These are phyloP conservation scores for Echeveria elegans DNA, from an alignment of 164 flowering plant genomes.

Conservation along the genomic window DNA sequence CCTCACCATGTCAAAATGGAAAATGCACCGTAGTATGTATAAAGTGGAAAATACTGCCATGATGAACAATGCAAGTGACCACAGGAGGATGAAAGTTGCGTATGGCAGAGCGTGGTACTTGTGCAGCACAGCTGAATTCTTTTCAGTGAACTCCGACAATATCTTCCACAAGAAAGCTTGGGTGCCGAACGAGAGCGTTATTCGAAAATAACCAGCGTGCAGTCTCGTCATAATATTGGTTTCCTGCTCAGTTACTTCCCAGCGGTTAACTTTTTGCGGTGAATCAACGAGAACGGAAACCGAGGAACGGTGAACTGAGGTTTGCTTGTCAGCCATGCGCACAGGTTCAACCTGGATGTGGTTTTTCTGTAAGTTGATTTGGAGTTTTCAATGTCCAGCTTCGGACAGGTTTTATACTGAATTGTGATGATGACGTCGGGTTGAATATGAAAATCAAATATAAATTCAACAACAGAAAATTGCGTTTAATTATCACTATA, in stretches of 20 bases:
- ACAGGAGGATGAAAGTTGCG: constrained; percentile 10
- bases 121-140: background rate
- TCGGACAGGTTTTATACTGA: too few species aligned
- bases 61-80: constrained; percentile 14
- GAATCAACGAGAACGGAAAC: background rate
- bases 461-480: too few species aligned
- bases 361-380: too few species aligned
- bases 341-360: too few species aligned
- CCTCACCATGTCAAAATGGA: constrained; percentile 19
- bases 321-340: background rate
- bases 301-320: background rate
- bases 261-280: background rate
- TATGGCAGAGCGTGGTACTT: constrained; percentile 9
- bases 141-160: background rate
- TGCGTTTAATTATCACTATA: too few species aligned
- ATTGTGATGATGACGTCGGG: too few species aligned
- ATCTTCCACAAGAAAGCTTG: constrained; percentile 24
- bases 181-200: constrained; percentile 16
- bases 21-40: constrained; percentile 16
- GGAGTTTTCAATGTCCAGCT: too few species aligned
- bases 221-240: constrained; percentile 12
- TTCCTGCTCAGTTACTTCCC: background rate
- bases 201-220: constrained; percentile 22
- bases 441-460: too few species aligned
- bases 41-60: constrained; percentile 13